Evolutionary conservation across 2,329 filamentous ascomycete genomes (phyloP).

Genomic region (Trichoderma guizhouense): DNA sequence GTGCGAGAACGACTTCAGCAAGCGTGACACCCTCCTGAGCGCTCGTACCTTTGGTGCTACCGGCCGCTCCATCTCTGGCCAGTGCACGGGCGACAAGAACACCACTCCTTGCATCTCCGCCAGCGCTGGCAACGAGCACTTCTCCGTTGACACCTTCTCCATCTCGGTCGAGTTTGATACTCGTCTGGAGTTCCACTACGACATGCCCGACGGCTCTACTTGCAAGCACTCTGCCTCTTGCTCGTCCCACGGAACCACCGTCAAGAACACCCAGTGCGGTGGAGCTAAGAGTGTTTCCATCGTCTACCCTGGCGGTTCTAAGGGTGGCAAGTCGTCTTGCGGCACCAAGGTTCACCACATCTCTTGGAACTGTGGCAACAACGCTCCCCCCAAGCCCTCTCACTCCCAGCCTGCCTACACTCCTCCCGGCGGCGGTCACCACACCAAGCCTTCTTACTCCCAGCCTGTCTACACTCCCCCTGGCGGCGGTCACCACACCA

Average conservation of each 20-base stretch:
- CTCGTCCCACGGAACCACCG: constrained; percentile 61
- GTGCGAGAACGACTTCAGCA: constrained; percentile 58
- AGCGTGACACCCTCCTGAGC: constrained; percentile 55
- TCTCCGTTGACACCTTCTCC: constrained; percentile 74
- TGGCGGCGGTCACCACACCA: background rate
- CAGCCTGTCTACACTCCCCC: constrained; percentile 2
- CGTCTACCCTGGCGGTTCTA: constrained; percentile 57
- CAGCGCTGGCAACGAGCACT: constrained; percentile 46
- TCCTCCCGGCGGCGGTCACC: background rate
- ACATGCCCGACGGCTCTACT: constrained; percentile 74
- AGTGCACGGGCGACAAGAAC: constrained; percentile 43
- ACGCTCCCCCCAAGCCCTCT: constrained; percentile 2
- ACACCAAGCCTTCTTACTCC: background rate
- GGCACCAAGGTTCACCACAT: constrained; percentile 71
- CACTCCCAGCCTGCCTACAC: background rate
- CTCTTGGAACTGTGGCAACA: constrained; percentile 28
- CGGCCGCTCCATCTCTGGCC: constrained; percentile 56
- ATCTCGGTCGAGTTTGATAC: constrained; percentile 71
- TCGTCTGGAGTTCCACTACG: constrained; percentile 81
- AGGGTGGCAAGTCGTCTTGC: constrained; percentile 53
- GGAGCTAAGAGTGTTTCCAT: constrained; percentile 81
- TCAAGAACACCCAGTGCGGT: constrained; percentile 88
- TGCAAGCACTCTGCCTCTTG: constrained; percentile 78
- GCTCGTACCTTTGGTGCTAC: constrained; percentile 50
- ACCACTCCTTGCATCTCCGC: constrained; percentile 58